phyloP scores from a whole-genome alignment of 768 basidiomycete genomes.

The Suillus occidentalis region DNA sequence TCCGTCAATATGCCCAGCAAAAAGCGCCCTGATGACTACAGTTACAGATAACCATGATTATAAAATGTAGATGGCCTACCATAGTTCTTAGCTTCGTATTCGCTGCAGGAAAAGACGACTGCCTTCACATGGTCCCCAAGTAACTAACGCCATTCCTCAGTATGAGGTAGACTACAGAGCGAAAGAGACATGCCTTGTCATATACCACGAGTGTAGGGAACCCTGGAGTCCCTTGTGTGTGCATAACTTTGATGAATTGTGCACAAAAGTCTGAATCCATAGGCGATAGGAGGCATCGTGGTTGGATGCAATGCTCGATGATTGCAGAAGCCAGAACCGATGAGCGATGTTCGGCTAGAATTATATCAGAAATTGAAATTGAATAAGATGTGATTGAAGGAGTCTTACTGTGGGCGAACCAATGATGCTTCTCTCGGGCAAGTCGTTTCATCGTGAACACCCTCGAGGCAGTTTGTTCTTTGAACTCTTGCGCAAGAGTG shows the following conservation, averaged over 20 bases:
- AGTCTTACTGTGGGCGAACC: slow-evolving; percentile 68
- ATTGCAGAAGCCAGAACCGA: slow-evolving; percentile 56
- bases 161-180: background rate
- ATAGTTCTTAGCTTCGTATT: slow-evolving; percentile 94
- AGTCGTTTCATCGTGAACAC: slow-evolving; percentile 77
- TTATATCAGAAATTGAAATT: background rate
- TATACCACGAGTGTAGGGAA: slow-evolving; percentile 87
- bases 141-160: slow-evolving; percentile 49
- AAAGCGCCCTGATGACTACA: slow-evolving; percentile 69
- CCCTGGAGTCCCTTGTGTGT: slow-evolving; percentile 83
- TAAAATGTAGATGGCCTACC: slow-evolving; percentile 45
- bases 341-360: slow-evolving; percentile 37
- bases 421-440: slow-evolving; percentile 74
- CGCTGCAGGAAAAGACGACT: slow-evolving; percentile 90
- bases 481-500: slow-evolving; percentile 65
- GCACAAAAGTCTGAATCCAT: slow-evolving; percentile 96
- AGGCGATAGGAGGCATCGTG: slow-evolving; percentile 89
- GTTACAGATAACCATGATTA: slow-evolving; percentile 6
- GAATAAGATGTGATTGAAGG: slow-evolving; percentile 1
- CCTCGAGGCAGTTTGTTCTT: slow-evolving; percentile 71
- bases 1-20: slow-evolving; percentile 77
- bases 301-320: slow-evolving; percentile 91
- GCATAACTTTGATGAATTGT: slow-evolving; percentile 85
- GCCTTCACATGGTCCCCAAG: slow-evolving; percentile 83
- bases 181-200: slow-evolving; percentile 57